A percentile compares a stretch with the other conserved stretches of the same genome.
phyloP scores from a whole-genome alignment of 2,329 filamentous ascomycete genomes.

The Colletotrichum sp. region DNA sequence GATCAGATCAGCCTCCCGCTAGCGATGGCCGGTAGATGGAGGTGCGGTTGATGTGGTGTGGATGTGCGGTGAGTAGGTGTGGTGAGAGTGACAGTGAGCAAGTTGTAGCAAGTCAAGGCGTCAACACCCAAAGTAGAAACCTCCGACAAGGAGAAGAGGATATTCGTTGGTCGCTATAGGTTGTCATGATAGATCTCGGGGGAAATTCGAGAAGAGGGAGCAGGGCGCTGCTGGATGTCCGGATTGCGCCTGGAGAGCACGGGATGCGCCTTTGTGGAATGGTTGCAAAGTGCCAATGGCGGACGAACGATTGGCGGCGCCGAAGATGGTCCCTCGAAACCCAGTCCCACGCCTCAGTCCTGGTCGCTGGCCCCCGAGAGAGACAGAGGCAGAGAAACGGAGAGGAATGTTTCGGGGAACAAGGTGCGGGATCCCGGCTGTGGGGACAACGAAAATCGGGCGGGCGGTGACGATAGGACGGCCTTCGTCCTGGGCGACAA shows the following conservation, averaged over 20 bases:
- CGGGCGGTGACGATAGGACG: conserved; percentile 20
- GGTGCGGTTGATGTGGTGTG: background rate
- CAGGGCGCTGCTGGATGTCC: background rate
- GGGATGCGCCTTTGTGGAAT: background rate
- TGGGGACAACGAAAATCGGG: conserved; percentile 19
- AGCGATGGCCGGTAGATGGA: conserved; percentile 11
- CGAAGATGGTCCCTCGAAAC: background rate
- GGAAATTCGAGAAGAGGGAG: background rate
- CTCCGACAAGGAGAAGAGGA: conserved; percentile 45
- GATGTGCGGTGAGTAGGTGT: conserved; percentile 1
- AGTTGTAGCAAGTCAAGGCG: conserved; percentile 36
- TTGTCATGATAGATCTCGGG: conserved; percentile 41
- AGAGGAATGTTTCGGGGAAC: conserved; percentile 15
- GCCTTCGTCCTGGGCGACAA: conserved; percentile 8
- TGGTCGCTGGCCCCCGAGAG: background rate
- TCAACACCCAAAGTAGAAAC: conserved; percentile 42
- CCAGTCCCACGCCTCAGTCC: background rate
- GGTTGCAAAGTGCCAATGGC: background rate
- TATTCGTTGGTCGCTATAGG: conserved; percentile 36
- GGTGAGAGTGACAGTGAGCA: background rate
- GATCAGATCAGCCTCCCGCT: conserved; percentile 12
- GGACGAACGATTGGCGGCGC: background rate
- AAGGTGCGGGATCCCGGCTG: conserved; percentile 17
- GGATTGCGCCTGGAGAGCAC: background rate
- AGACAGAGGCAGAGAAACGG: background rate